phyloP scores from a whole-genome alignment of 208 protist species.

The Herpetomonas samuelpessoai region DNA sequence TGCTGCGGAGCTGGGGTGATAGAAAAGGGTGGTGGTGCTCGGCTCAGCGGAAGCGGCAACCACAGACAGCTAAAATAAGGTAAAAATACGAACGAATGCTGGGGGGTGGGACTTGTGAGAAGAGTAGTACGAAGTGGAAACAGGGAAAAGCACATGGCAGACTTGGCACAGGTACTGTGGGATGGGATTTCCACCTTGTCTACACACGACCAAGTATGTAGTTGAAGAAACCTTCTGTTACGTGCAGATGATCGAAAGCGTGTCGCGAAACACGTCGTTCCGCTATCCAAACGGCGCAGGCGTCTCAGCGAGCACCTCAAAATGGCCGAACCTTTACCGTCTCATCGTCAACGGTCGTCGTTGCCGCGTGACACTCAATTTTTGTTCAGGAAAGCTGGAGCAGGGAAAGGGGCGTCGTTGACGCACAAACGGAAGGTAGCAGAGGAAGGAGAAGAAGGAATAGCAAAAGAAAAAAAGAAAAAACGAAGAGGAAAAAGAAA shows the following conservation, averaged over 20 bases:
- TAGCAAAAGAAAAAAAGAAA: conserved; percentile 4
- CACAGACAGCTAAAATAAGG: neutral
- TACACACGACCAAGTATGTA: no score
- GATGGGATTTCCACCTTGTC: no score
- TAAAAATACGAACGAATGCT: neutral
- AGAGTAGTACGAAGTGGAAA: no score
- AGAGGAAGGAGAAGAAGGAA: neutral
- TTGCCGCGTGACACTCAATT: neutral
- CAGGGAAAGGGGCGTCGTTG: no score
- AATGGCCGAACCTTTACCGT: neutral
- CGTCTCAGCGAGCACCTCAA: no score
- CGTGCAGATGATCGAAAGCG: no score
- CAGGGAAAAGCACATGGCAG: no score
- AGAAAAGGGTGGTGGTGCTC: neutral
- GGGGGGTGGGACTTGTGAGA: neutral
- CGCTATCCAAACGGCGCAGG: no score
- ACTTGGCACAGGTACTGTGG: no score
- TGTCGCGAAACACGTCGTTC: no score
- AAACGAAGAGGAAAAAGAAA: neutral
- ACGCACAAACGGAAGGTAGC: conserved; percentile 8
- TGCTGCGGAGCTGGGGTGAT: neutral
- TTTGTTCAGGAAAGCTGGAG: neutral
- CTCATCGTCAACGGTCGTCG: neutral
- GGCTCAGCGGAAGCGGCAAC: neutral
- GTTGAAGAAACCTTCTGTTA: no score